A percentile compares a stretch with the other conserved stretches of the same genome.
These are phyloP conservation scores for Boletus subparvulus DNA, from an alignment of 768 basidiomycete genomes.

Conservation along the genomic window DNA sequence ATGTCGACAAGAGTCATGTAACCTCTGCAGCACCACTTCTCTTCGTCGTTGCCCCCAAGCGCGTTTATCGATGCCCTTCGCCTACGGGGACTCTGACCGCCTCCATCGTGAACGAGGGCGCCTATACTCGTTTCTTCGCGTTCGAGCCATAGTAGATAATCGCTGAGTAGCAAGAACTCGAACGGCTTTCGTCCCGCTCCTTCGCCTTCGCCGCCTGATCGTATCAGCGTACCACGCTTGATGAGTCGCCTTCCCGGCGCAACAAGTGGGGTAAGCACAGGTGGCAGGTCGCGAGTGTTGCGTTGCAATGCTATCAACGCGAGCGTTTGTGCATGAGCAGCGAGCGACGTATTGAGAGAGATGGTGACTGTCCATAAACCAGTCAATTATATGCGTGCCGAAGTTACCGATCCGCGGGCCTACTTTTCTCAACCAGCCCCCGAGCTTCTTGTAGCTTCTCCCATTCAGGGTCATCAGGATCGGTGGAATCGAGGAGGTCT, in stretches of 20 bases:
- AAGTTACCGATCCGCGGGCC: slow-evolving; percentile 10
- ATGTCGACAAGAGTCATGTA: slow-evolving; percentile 67
- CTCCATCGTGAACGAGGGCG: slow-evolving; percentile 19
- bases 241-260: slow-evolving; percentile 78
- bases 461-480: slow-evolving; percentile 65
- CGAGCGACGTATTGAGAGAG: slow-evolving; percentile 77
- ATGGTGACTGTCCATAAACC: slow-evolving; percentile 54
- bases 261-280: slow-evolving; percentile 75
- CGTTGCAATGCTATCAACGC: slow-evolving; percentile 76
- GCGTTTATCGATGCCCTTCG: slow-evolving; percentile 18
- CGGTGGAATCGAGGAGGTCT: slow-evolving; percentile 72
- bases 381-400: slow-evolving; percentile 2
- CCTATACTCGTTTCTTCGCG: slow-evolving; percentile 41
- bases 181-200: slow-evolving; percentile 36
- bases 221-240: slow-evolving; percentile 61
- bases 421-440: slow-evolving; percentile 74
- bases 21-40: slow-evolving; percentile 74
- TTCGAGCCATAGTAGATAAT: slow-evolving; percentile 77
- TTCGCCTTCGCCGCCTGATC: slow-evolving; percentile 46
- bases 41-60: slow-evolving; percentile 45
- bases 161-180: slow-evolving; percentile 82
- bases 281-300: slow-evolving; percentile 70
- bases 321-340: slow-evolving; percentile 75
- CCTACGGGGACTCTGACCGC: slow-evolving; percentile 17
- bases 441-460: slow-evolving; percentile 58